These are phyloP conservation scores for Naganishia vishniacii DNA, from an alignment of 768 basidiomycete species.

Conservation along the genomic window DNA sequence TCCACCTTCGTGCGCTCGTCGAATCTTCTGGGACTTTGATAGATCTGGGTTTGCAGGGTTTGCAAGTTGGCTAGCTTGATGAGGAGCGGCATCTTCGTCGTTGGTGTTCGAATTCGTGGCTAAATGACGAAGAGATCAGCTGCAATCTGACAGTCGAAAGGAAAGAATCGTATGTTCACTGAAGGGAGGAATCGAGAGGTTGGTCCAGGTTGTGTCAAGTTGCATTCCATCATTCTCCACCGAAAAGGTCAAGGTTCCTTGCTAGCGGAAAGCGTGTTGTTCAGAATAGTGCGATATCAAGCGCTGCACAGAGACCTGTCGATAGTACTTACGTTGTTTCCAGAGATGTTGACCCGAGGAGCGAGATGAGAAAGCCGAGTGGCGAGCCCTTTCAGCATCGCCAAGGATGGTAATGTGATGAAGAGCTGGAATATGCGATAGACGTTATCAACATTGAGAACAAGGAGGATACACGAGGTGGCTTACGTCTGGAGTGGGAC, in stretches of 20 bases:
- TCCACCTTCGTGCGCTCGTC: neutral
- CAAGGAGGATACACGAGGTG: neutral
- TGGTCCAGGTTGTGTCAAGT: constrained; percentile 40
- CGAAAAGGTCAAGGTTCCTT: constrained; percentile 39
- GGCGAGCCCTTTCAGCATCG: constrained; percentile 41
- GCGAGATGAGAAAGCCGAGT: constrained; percentile 38
- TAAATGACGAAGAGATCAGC: too few relatives aligned
- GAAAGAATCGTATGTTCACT: constrained; percentile 27
- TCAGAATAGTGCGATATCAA: too few relatives aligned
- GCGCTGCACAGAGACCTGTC: neutral
- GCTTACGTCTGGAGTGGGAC: constrained; percentile 48
- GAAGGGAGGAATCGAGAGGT: constrained; percentile 38
- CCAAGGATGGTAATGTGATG: constrained; percentile 40
- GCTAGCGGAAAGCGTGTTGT: constrained; percentile 28
- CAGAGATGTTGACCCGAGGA: constrained; percentile 39
- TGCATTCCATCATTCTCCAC: constrained; percentile 33
- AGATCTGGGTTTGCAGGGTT: neutral
- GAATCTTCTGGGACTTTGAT: neutral
- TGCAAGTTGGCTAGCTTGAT: constrained; percentile 2
- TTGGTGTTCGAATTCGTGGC: neutral
- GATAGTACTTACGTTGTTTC: constrained; percentile 38
- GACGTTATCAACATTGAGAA: too few relatives aligned
- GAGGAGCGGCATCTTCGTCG: neutral
- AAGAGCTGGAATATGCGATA: constrained; percentile 36
- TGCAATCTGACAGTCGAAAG: too few relatives aligned